phyloP scores from a whole-genome alignment of 2,329 filamentous ascomycete genomes.

The Pseudohalonectria lignicola region DNA sequence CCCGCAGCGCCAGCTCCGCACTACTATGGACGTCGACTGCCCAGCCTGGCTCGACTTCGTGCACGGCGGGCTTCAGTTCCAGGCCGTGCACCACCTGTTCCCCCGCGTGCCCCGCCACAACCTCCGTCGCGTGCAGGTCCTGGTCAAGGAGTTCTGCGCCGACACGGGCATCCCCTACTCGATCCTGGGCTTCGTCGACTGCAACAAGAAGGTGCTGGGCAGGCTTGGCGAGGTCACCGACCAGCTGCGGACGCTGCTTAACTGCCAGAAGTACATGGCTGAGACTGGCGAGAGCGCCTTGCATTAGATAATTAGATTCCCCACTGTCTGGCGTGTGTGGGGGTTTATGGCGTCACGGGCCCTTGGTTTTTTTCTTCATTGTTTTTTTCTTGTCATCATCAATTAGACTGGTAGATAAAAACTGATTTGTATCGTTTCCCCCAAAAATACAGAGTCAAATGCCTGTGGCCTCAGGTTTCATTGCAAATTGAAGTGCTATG shows the following conservation, averaged over 20 bases:
- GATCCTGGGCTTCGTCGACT: slow-evolving; percentile 49
- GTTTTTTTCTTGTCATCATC: too few species aligned
- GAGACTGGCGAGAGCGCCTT: too few species aligned
- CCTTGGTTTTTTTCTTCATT: too few species aligned
- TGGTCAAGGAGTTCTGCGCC: slow-evolving; percentile 53
- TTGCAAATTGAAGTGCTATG: too few species aligned
- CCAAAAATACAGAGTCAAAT: too few species aligned
- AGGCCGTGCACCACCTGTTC: slow-evolving; percentile 60
- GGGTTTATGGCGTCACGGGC: too few species aligned
- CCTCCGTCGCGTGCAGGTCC: slow-evolving; percentile 44
- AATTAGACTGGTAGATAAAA: too few species aligned
- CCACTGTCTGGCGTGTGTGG: too few species aligned
- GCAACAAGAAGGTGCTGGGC: slow-evolving; percentile 41
- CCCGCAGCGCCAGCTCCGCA: slow-evolving; percentile 57
- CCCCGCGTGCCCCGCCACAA: slow-evolving; percentile 60
- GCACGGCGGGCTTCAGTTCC: slow-evolving; percentile 64
- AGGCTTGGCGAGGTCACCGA: slow-evolving; percentile 46
- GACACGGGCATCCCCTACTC: slow-evolving; percentile 53
- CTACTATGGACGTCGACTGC: slow-evolving; percentile 66
- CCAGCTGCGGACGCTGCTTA: slow-evolving; percentile 47
- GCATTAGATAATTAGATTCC: too few species aligned
- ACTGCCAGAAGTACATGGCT: slow-evolving; percentile 42
- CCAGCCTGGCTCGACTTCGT: slow-evolving; percentile 62
- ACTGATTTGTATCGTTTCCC: too few species aligned
- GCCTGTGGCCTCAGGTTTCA: too few species aligned